phyloP scores from a whole-genome alignment of 2,329 filamentous ascomycete species.

The Colletotrichum lupini region DNA sequence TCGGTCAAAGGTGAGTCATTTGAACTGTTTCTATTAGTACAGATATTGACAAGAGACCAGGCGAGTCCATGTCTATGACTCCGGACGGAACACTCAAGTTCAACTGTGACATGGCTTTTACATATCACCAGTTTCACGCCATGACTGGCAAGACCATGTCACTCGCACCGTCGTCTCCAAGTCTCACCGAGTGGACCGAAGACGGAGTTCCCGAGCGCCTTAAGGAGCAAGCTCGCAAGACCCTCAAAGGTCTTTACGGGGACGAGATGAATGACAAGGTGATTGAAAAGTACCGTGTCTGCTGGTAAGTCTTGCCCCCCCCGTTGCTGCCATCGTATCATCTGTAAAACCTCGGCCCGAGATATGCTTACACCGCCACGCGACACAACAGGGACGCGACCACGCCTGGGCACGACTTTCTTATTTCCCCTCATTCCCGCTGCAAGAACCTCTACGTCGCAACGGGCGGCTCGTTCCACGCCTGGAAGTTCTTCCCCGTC shows the following conservation, averaged over 20 bases:
- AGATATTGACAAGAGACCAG: slow-evolving; percentile 39
- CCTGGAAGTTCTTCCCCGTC: slow-evolving; percentile 73
- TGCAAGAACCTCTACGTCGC: slow-evolving; percentile 67
- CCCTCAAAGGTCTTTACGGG: slow-evolving; percentile 54
- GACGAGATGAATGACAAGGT: slow-evolving; percentile 49
- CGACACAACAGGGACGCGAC: slow-evolving; percentile 63
- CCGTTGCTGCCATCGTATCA: background rate
- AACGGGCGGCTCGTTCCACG: slow-evolving; percentile 72
- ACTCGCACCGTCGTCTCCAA: slow-evolving; percentile 53
- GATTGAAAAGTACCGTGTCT: slow-evolving; percentile 57
- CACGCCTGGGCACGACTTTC: slow-evolving; percentile 71
- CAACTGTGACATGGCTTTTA: slow-evolving; percentile 69
- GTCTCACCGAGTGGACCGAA: slow-evolving; percentile 56
- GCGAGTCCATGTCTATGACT: slow-evolving; percentile 57
- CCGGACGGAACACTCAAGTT: slow-evolving; percentile 66
- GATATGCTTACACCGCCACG: background rate
- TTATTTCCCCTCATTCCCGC: slow-evolving; percentile 64
- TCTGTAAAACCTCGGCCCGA: background rate
- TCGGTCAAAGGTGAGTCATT: slow-evolving; percentile 52
- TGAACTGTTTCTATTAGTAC: background rate
- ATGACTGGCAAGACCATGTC: slow-evolving; percentile 63
- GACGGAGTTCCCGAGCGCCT: slow-evolving; percentile 52
- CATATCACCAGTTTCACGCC: slow-evolving; percentile 60
- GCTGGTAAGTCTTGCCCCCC: slow-evolving; percentile 50
- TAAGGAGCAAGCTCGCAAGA: slow-evolving; percentile 54